These are phyloP conservation scores for Penicillium sclerotigenum DNA, from an alignment of 2,329 filamentous ascomycete species.

Conservation along the genomic window DNA sequence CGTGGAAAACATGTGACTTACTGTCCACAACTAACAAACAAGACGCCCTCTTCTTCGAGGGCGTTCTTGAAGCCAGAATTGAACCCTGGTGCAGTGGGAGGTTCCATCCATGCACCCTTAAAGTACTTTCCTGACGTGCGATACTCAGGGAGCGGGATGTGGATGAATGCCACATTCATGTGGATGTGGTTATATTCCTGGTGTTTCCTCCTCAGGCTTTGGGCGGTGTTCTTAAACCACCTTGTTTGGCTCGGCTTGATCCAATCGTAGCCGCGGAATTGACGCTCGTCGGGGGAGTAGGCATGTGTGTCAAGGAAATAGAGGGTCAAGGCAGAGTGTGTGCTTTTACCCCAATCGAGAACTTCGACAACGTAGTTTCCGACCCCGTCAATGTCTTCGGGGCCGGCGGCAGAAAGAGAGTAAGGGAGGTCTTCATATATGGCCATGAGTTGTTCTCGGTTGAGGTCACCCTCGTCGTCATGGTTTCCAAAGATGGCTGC, in stretches of 20 bases:
- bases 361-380: slow-evolving; percentile 95
- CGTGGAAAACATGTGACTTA: slow-evolving; percentile 47
- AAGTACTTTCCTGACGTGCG: slow-evolving; percentile 56
- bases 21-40: slow-evolving; percentile 90
- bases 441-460: slow-evolving; percentile 75
- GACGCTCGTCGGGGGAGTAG: slow-evolving; percentile 83
- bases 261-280: slow-evolving; percentile 95
- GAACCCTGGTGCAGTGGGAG: slow-evolving; percentile 79
- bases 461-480: slow-evolving; percentile 83
- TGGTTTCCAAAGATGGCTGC: slow-evolving; percentile 96
- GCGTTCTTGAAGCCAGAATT: slow-evolving; percentile 94
- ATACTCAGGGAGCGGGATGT: slow-evolving; percentile 94
- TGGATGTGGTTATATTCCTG: slow-evolving; percentile 85
- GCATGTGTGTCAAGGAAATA: slow-evolving; percentile 92
- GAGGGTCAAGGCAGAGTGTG: slow-evolving; percentile 88
- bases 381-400: slow-evolving; percentile 79
- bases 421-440: slow-evolving; percentile 84
- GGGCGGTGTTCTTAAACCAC: slow-evolving; percentile 83
- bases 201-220: slow-evolving; percentile 71
- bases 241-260: slow-evolving; percentile 89
- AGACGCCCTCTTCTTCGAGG: slow-evolving; percentile 77
- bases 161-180: slow-evolving; percentile 94
- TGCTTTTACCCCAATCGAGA: slow-evolving; percentile 70
- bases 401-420: slow-evolving; percentile 80
- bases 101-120: slow-evolving; percentile 74